Evolutionary conservation across 805 yeast species (phyloP).

Genomic region (Lipomyces kockii): DNA sequence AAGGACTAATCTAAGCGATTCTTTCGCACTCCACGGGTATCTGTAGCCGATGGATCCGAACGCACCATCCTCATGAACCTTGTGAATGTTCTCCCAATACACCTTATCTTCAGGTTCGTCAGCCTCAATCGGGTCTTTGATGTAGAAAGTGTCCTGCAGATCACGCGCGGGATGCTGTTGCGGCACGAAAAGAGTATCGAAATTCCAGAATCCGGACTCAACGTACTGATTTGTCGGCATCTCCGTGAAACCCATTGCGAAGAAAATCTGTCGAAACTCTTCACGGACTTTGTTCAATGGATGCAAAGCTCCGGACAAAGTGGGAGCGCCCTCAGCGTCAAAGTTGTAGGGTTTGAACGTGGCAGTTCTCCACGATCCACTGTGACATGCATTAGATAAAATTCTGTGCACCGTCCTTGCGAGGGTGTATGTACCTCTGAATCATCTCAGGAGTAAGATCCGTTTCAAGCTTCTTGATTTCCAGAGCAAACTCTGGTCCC

Average conservation of each 20-base stretch:
- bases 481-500: constrained; percentile 82
- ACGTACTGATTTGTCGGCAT: constrained; percentile 99
- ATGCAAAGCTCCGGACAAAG: constrained; percentile 91
- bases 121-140: constrained; percentile 87
- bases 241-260: constrained; percentile 96
- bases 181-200: constrained; percentile 94
- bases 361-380: constrained; percentile 80
- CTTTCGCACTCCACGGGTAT: constrained; percentile 94
- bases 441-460: constrained; percentile 96
- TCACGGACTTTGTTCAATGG: constrained; percentile 96
- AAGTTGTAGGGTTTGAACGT: constrained; percentile 95
- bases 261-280: constrained; percentile 96
- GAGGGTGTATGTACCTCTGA: constrained; percentile 40
- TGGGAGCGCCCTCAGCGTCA: constrained; percentile 88
- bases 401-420: neutral
- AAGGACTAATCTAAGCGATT: constrained; percentile 86
- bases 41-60: constrained; percentile 97
- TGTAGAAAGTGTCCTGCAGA: constrained; percentile 96
- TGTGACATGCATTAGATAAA: constrained; percentile 25
- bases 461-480: constrained; percentile 81
- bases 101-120: constrained; percentile 78
- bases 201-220: constrained; percentile 98
- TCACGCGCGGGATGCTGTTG: constrained; percentile 99
- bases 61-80: constrained; percentile 87
- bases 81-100: constrained; percentile 76